Base-by-base conservation (phyloP, 371 early-diverging fungal species). In the Neoconidiobolus thromboides region DNA sequence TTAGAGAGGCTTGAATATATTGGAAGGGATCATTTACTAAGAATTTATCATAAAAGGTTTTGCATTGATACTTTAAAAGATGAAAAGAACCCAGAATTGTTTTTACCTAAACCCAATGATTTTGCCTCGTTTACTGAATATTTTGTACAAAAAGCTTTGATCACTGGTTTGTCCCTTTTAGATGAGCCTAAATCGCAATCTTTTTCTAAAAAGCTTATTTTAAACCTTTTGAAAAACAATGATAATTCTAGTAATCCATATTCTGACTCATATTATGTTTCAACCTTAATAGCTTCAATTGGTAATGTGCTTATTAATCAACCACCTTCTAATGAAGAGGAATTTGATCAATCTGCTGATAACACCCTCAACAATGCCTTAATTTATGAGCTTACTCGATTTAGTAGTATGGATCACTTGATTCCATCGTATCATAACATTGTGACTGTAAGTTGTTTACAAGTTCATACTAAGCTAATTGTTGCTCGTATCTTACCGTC, bases 221-320 rank as follows among this genome's bases (percentile, higher is more conserved):
- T 90, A 60, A 80, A 85, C 42, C 71, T 92, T 9, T 70, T 93
- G 43, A 75, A 78, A 48, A 88, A 83, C 69, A 94, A 93, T 66
- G 94, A 96, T 70, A 94, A 96, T 64, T 79, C 86, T 43, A 82
- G 83, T 42, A 96, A 95, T 64, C 55, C 77, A 69, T 90, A 79
- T 60, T 82, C 90, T 1, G 95, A 94, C 62, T 73, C 79, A 54
- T 87, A 84, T 61, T 92, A 85, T 60, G 67, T 92, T 43, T 72
- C 84, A 10, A 72, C 79, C 0, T 63, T 92, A 39, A 78, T 92
- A 39, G 75, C 76, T 1, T 76, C 87, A 0, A 68, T 91, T 14
- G 84, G 83, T 2, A 77, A 87, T 64, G 67, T 86, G 0, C 26
- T 26, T 26, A 26, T 26, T 26, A 26, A 26, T 26, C 26, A 26